These are phyloP conservation scores for Phytophthora europaea DNA, from an alignment of 352 stramenopile species.

Conservation along the genomic window DNA sequence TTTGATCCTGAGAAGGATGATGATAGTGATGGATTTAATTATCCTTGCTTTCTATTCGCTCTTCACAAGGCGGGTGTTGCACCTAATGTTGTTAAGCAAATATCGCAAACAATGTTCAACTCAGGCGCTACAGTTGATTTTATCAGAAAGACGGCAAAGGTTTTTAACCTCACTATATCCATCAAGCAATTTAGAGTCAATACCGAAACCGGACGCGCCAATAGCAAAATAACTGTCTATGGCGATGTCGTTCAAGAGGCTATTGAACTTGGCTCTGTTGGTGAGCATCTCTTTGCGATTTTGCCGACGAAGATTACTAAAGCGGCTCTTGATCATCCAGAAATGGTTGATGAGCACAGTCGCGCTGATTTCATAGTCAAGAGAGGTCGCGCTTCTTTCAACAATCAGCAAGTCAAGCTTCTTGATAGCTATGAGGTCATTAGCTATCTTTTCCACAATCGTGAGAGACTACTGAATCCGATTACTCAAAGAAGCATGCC, in stretches of 20 bases:
- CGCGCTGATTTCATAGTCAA: constrained; percentile 36
- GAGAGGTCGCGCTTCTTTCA: constrained; percentile 21
- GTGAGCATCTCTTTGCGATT: constrained; percentile 37
- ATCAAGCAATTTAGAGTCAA: constrained; percentile 30
- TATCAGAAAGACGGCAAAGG: constrained; percentile 32
- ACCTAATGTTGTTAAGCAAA: constrained; percentile 22
- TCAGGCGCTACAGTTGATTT: constrained; percentile 39
- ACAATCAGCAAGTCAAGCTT: constrained; percentile 25
- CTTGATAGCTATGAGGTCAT: constrained; percentile 38
- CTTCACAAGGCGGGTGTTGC: constrained; percentile 26
- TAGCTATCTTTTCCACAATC: constrained; percentile 32
- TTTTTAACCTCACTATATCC: constrained; percentile 29
- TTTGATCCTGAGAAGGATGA: constrained; percentile 16
- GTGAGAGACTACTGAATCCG: constrained; percentile 12
- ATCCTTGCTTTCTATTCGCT: constrained; percentile 35
- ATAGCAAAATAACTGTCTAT: constrained; percentile 30
- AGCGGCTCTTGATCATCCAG: constrained; percentile 33
- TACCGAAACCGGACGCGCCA: constrained; percentile 12
- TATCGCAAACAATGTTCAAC: no score
- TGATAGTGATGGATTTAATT: constrained; percentile 12
- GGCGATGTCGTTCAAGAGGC: constrained; percentile 21
- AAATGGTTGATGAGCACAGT: constrained; percentile 25
- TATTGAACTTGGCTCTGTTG: constrained; percentile 30
- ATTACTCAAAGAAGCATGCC: constrained; percentile 16
- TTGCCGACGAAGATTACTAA: constrained; percentile 36